Evolutionary conservation across 139 green algal species (phyloP).

Genomic region (Mesotaenium endlicherianum): DNA sequence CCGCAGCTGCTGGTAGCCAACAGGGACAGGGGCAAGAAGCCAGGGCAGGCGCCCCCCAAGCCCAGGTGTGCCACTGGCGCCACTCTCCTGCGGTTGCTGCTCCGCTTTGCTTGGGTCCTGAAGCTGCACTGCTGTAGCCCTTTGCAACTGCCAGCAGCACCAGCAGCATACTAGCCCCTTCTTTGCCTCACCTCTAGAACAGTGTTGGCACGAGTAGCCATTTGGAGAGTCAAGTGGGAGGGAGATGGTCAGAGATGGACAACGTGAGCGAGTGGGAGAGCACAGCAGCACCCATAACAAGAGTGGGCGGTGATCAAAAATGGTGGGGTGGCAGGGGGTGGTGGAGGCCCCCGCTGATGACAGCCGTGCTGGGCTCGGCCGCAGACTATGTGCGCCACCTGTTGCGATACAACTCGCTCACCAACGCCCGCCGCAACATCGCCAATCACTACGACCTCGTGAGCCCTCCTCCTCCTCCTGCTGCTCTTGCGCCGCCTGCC

Average conservation of each 20-base stretch:
- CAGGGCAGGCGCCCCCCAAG: background rate
- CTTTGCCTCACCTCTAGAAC: no score
- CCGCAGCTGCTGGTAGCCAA: constrained; percentile 14
- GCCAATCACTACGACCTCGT: constrained; percentile 94
- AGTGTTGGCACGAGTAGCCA: no score
- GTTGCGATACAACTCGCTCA: constrained; percentile 74
- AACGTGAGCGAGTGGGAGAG: no score
- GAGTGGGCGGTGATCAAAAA: no score
- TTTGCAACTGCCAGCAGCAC: no score
- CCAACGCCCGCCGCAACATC: constrained; percentile 84
- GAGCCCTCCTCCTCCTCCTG: background rate
- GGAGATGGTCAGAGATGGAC: no score
- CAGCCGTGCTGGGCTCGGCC: constrained; percentile 33
- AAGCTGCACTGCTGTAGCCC: no score
- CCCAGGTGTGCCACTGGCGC: background rate
- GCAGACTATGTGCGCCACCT: constrained; percentile 66
- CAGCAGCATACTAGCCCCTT: no score
- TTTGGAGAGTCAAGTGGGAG: no score
- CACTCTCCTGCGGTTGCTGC: background rate
- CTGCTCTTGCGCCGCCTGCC: background rate
- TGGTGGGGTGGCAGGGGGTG: constrained; percentile 43
- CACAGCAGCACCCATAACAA: no score
- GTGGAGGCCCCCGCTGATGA: constrained; percentile 70
- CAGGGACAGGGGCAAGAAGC: background rate
- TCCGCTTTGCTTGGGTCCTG: background rate